Conservation (phyloP, 257 asterid species). For the Forsythia suspensa region DNA sequence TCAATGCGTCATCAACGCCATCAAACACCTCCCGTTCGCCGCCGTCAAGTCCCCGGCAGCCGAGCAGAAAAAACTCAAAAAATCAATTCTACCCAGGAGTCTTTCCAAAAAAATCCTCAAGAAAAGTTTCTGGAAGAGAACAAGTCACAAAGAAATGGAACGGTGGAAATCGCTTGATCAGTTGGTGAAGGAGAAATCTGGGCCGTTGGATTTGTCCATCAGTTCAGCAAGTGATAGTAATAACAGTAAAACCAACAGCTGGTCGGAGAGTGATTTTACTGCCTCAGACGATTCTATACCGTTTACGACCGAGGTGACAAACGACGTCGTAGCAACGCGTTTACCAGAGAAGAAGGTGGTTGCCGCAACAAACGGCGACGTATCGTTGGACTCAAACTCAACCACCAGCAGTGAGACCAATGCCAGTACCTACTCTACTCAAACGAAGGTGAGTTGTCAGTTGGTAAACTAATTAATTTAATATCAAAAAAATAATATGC, state of each 20-base stretch:
- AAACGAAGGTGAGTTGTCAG: conserved; percentile 44
- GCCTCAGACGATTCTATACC: conserved; percentile 31
- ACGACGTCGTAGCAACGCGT: conserved; percentile 23
- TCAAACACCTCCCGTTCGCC: conserved; percentile 51
- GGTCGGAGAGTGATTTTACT: conserved; percentile 61
- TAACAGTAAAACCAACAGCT: conserved; percentile 41
- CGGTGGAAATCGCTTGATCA: conserved; percentile 47
- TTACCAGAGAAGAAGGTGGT: conserved; percentile 6
- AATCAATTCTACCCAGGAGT: conserved; percentile 42
- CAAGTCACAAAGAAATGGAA: conserved; percentile 45
- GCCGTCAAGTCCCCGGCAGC: conserved; percentile 22
- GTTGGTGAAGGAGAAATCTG: conserved; percentile 36
- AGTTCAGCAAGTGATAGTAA: conserved; percentile 29
- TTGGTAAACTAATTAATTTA: background rate
- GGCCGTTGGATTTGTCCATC: conserved; percentile 1
- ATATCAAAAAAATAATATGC: background rate
- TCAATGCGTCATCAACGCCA: conserved; percentile 57
- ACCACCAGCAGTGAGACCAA: conserved; percentile 29
- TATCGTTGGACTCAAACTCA: conserved; percentile 36
- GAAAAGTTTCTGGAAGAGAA: conserved; percentile 61
- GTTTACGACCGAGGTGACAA: conserved; percentile 2
- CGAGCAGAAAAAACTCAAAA: conserved; percentile 22
- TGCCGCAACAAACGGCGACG: conserved; percentile 44
- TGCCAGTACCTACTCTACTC: conserved; percentile 36
- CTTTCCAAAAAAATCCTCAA: conserved; percentile 49